These are phyloP conservation scores for Porphyrellus cyaneotinctus DNA, from an alignment of 768 basidiomycete species.

Conservation along the genomic window DNA sequence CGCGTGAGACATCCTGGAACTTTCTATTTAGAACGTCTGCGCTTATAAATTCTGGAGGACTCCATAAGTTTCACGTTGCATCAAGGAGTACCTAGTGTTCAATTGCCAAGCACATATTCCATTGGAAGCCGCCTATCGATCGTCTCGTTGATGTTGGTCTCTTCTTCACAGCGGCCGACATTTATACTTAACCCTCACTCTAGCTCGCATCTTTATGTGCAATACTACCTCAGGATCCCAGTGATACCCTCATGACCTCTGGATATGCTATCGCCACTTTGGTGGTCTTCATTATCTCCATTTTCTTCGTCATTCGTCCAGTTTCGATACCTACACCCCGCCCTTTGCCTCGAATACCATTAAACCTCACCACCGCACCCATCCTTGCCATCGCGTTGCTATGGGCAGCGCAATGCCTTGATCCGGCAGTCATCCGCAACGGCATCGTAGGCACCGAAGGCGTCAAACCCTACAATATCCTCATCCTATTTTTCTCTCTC, in stretches of 20 bases:
- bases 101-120: too few species aligned
- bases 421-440: slow-evolving; percentile 48
- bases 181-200: too few species aligned
- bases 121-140: too few species aligned
- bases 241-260: slow-evolving; percentile 33
- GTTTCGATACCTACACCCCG: slow-evolving; percentile 38
- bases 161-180: too few species aligned
- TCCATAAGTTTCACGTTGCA: too few species aligned
- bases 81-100: too few species aligned
- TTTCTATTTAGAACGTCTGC: too few species aligned
- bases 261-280: slow-evolving; percentile 46
- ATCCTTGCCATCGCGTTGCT: slow-evolving; percentile 49
- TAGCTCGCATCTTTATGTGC: neutral
- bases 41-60: too few species aligned
- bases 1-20: too few species aligned
- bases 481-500: slow-evolving; percentile 87
- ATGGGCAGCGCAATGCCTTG: slow-evolving; percentile 54
- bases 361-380: slow-evolving; percentile 53
- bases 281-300: slow-evolving; percentile 51
- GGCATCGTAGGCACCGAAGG: slow-evolving; percentile 81
- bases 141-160: too few species aligned
- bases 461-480: slow-evolving; percentile 87
- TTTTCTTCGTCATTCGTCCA: slow-evolving; percentile 48
- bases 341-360: slow-evolving; percentile 32
- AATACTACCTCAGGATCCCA: neutral